Evolutionary conservation across 208 protist genomes (phyloP).

Genomic region (Balamuthia mandrillaris): DNA sequence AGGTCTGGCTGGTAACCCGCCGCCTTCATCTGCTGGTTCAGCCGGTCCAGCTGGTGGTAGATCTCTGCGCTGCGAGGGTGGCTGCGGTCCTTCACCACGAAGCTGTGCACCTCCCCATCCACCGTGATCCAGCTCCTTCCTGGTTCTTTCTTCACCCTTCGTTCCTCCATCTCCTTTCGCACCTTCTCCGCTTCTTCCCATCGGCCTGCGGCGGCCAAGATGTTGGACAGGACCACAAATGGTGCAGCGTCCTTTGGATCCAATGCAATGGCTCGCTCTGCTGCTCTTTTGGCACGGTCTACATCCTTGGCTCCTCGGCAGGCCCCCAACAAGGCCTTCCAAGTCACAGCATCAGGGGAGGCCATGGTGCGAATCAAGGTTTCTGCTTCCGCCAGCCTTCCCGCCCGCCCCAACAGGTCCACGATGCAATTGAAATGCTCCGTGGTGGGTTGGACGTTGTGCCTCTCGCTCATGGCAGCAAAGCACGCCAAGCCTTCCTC

Average conservation of each 20-base stretch:
- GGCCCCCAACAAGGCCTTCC: background rate
- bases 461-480: background rate
- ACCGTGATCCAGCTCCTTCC: conserved; percentile 20
- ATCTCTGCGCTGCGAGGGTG: conserved; percentile 11
- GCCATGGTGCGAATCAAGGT: background rate
- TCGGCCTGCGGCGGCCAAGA: background rate
- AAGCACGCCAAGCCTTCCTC: conserved; percentile 4
- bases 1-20: conserved; percentile 26
- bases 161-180: background rate
- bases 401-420: conserved; percentile 17
- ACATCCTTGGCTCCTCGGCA: background rate
- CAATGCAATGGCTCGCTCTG: background rate
- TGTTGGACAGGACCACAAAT: conserved; percentile 7
- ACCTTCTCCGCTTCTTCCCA: conserved; percentile 11
- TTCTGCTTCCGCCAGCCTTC: conserved; percentile 33
- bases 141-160: background rate
- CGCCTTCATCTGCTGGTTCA: background rate
- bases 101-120: background rate
- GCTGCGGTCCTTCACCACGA: background rate
- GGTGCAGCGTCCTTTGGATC: background rate
- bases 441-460: background rate
- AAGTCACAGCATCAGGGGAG: background rate
- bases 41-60: background rate
- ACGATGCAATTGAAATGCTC: conserved; percentile 17
- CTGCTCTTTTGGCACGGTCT: background rate